These are phyloP conservation scores for Gyrodon lividus DNA, from an alignment of 768 basidiomycete species.

Conservation along the genomic window DNA sequence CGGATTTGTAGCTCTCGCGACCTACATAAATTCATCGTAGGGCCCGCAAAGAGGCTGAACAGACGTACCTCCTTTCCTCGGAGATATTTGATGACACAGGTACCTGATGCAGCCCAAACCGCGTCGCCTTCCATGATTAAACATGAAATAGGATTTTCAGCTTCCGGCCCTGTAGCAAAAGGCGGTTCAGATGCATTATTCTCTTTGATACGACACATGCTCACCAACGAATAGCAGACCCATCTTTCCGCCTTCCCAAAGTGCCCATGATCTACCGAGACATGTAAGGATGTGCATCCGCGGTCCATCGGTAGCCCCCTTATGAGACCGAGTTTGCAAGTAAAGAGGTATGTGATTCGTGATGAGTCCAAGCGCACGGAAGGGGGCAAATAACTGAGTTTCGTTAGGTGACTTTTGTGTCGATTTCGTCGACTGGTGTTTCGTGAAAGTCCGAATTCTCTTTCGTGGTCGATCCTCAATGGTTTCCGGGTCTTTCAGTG, in stretches of 20 bases:
- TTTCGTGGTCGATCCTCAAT: constrained; percentile 25
- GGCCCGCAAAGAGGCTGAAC: not conserved
- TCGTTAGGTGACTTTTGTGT: constrained; percentile 11
- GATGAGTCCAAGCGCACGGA: constrained; percentile 91
- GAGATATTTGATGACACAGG: constrained; percentile 69
- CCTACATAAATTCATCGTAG: constrained; percentile 31
- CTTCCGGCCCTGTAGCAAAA: constrained; percentile 70
- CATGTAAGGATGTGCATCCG: constrained; percentile 83
- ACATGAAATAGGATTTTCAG: constrained; percentile 66
- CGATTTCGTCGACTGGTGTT: constrained; percentile 2
- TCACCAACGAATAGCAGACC: constrained; percentile 87
- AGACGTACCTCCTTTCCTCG: constrained; percentile 80
- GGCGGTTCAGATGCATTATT: constrained; percentile 1
- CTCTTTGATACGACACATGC: constrained; percentile 24
- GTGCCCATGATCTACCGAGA: constrained; percentile 85
- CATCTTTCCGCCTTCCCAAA: constrained; percentile 98
- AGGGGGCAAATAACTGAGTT: constrained; percentile 79
- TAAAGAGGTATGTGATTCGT: constrained; percentile 90
- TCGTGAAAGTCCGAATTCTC: constrained; percentile 15
- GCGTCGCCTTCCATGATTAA: constrained; percentile 83
- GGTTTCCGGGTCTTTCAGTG: constrained; percentile 13
- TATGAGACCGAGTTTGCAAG: constrained; percentile 79
- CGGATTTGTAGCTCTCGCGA: constrained; percentile 61
- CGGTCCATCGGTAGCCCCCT: constrained; percentile 83
- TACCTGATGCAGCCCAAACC: constrained; percentile 78